Percentiles rank a stretch among this genome's conserved stretches.
These are phyloP conservation scores for Silene vulgaris DNA, from an alignment of 179 eudicot genomes.

Conservation along the genomic window DNA sequence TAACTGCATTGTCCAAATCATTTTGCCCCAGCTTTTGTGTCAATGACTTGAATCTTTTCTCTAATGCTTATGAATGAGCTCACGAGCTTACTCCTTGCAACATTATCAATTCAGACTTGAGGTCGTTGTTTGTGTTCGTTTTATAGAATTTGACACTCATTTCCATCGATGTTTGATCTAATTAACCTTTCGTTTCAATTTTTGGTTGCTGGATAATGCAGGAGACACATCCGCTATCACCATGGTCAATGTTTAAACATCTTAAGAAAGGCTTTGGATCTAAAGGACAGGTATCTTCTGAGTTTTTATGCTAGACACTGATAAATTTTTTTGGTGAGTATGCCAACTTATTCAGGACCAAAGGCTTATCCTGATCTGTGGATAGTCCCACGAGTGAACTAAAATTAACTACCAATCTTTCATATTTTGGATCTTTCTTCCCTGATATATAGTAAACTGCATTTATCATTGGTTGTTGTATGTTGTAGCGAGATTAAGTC, in stretches of 20 bases:
- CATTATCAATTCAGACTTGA: background rate
- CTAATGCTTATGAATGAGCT: slow-evolving; percentile 4
- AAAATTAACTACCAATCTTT: background rate
- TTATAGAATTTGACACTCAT: background rate
- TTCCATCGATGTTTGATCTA: background rate
- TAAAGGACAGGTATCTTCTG: slow-evolving; percentile 66
- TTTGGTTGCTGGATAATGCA: slow-evolving; percentile 29
- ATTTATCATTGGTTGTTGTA: background rate
- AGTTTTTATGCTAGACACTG: background rate
- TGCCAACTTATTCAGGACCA: background rate
- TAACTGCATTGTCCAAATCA: slow-evolving; percentile 3
- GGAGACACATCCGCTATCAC: slow-evolving; percentile 62
- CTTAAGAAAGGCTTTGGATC: slow-evolving; percentile 67
- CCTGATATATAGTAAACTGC: background rate
- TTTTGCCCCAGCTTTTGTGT: background rate
- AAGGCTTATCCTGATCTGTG: background rate
- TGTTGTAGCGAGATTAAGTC: background rate
- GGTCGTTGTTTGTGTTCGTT: background rate
- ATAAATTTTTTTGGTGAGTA: background rate
- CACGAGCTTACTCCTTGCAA: slow-evolving; percentile 3
- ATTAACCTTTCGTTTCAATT: background rate
- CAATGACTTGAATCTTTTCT: slow-evolving; percentile 10
- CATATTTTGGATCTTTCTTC: background rate
- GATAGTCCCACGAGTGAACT: background rate
- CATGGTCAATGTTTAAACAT: slow-evolving; percentile 74